Base-by-base conservation (phyloP, 192 early-diverging fungal species). In the Lunasporangiospora selenospora region DNA sequence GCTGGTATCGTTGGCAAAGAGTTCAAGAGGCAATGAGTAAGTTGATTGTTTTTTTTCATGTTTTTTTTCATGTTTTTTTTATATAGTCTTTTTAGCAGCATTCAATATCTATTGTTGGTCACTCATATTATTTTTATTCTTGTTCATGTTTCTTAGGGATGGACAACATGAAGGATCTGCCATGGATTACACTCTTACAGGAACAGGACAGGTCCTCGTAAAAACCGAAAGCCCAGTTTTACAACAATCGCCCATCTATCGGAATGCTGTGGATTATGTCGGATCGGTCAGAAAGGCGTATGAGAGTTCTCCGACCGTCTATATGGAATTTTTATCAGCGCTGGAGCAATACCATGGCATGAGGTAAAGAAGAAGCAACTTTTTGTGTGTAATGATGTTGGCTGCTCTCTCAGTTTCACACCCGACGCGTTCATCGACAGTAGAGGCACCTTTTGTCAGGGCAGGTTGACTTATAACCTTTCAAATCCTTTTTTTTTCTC, bases 201-300 rank as follows among this genome's bases (percentile, higher is more conserved):
- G 39, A 53, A 40, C 45, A 51, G 53, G 58, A 24, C 34, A 40
- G 16, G 21, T 48, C n/a, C 53, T 38, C 2, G n/a, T 38, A 27
- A 41, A n/a, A n/a, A n/a, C n/a, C n/a, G n/a, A n/a, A n/a, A n/a
- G n/a, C n/a, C n/a, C n/a, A n/a, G n/a, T n/a, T n/a, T n/a, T n/a
- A n/a, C n/a, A n/a, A n/a, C n/a, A 61, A 58, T 63, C 69, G 24
- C 60, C 60, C 30, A 53, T 57, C 19, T 63, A 63, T 55, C 45
- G 61, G 49, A 63, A 1, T 30, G 29, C 6, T 15, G 30, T n/a
- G n/a, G n/a, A n/a, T n/a, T n/a, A 47, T 37, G 15, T 23, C 10
- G 30, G 2, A 12, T 63, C 49, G 15, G 69, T 73, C 39, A 62
- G 58, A n/a, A 73, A 73, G 46, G 69, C 69, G 11, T 73, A 73